phyloP scores from a whole-genome alignment of 2,329 filamentous ascomycete species.

The Talaromyces verruculosus region DNA sequence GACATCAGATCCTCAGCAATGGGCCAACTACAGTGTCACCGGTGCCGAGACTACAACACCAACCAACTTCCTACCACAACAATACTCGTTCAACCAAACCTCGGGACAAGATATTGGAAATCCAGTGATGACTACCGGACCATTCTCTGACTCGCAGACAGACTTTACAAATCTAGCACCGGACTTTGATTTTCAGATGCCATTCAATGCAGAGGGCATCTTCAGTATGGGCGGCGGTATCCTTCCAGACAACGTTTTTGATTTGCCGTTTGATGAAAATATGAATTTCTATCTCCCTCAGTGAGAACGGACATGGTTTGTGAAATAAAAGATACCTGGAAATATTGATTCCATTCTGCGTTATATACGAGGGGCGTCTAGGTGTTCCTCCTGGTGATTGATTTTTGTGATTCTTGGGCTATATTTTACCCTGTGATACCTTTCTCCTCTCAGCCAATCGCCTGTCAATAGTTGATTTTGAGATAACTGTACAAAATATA shows the following conservation, averaged over 20 bases:
- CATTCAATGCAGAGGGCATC: conserved; percentile 32
- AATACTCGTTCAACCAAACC: neutral
- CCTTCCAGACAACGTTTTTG: conserved; percentile 36
- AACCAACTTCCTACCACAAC: conserved; percentile 19
- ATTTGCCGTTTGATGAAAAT: conserved; percentile 21
- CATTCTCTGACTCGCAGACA: conserved; percentile 24
- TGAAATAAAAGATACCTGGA: neutral
- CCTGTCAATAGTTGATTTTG: neutral
- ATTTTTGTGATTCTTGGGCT: neutral
- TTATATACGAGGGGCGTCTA: neutral
- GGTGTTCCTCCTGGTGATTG: neutral
- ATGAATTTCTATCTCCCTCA: conserved; percentile 18
- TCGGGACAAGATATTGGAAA: conserved; percentile 4
- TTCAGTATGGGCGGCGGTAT: conserved; percentile 34
- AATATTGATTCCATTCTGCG: neutral
- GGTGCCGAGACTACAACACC: conserved; percentile 21
- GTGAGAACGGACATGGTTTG: neutral
- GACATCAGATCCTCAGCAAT: conserved; percentile 12
- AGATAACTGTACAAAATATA: neutral
- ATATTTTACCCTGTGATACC: neutral
- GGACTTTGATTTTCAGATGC: conserved; percentile 30
- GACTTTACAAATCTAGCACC: conserved; percentile 27
- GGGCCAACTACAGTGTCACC: conserved; percentile 3
- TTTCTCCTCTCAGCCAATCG: neutral
- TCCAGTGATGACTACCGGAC: conserved; percentile 23